These are phyloP conservation scores for Metschnikowia kofuensis DNA, from an alignment of 805 yeast genomes.

Conservation along the genomic window DNA sequence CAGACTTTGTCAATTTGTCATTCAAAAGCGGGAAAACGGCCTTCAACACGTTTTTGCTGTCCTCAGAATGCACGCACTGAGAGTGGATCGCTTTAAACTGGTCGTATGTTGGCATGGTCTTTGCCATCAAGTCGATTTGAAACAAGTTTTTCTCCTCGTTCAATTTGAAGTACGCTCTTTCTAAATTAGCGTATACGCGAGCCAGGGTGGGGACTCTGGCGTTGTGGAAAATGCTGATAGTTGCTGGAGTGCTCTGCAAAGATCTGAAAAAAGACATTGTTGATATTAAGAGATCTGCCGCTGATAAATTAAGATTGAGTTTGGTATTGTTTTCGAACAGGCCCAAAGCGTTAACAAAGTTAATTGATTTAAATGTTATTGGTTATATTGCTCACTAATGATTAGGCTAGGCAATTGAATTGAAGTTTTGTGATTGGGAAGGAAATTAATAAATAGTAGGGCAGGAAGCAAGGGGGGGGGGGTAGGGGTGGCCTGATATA, in stretches of 20 bases:
- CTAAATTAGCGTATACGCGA: constrained; percentile 28
- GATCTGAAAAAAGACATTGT: constrained; percentile 41
- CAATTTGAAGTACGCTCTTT: constrained; percentile 28
- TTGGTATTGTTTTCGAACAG: background rate
- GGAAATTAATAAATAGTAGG: too few relatives aligned
- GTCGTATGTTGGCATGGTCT: constrained; percentile 42
- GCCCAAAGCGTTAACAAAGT: too few relatives aligned
- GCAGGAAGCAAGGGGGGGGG: too few relatives aligned
- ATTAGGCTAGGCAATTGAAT: too few relatives aligned
- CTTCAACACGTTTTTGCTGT: constrained; percentile 25
- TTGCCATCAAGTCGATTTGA: constrained; percentile 35
- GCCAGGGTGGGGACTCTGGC: constrained; percentile 31
- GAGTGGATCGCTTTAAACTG: constrained; percentile 31
- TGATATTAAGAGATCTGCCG: too few relatives aligned
- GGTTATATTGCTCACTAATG: too few relatives aligned
- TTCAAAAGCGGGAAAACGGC: constrained; percentile 37
- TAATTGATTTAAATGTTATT: too few relatives aligned
- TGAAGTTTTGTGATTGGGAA: too few relatives aligned
- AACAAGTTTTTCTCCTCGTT: constrained; percentile 31
- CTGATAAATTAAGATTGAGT: too few relatives aligned
- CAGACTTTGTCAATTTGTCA: constrained; percentile 20
- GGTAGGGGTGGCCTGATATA: background rate
- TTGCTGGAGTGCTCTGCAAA: constrained; percentile 40
- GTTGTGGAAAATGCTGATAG: constrained; percentile 41
- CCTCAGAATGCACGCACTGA: constrained; percentile 25